phyloP scores from a whole-genome alignment of 75 land plant genomes.

The Pinus tabuliformis region DNA sequence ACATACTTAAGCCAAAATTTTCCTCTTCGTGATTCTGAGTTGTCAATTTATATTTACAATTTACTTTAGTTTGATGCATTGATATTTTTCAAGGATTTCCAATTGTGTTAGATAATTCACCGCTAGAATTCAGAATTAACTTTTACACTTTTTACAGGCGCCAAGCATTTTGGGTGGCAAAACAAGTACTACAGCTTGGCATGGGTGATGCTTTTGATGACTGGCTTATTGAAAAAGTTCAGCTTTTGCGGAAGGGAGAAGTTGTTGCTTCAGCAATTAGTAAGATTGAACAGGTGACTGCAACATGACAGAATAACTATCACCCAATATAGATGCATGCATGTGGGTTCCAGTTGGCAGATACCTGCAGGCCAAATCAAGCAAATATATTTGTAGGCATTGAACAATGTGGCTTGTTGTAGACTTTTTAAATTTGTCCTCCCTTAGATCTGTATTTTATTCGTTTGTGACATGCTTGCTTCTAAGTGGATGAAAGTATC shows the following conservation, averaged over 20 bases:
- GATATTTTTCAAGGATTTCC: not conserved
- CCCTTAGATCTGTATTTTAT: not conserved
- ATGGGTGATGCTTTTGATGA: slow-evolving; percentile 99
- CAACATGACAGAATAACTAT: not conserved
- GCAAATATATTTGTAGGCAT: not conserved
- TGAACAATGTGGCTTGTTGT: not conserved
- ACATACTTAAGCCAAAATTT: not conserved
- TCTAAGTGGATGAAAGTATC: not conserved
- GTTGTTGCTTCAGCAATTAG: slow-evolving; percentile 76
- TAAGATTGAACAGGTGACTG: slow-evolving; percentile 73
- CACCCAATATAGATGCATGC: not conserved
- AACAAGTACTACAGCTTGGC: slow-evolving; percentile 90
- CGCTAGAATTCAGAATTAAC: not conserved
- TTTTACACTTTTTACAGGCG: slow-evolving; percentile 50
- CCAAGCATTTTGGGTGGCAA: slow-evolving; percentile 97
- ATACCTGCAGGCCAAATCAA: not conserved
- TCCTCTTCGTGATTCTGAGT: not conserved
- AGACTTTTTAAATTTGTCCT: not conserved
- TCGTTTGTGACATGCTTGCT: not conserved
- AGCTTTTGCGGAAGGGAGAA: slow-evolving; percentile 74
- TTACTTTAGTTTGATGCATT: not conserved
- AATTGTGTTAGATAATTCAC: not conserved
- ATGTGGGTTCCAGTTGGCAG: not conserved
- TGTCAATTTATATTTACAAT: not conserved
- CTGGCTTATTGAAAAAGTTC: slow-evolving; percentile 90